Base-by-base conservation (phyloP, 2,329 filamentous ascomycete species). In the Ophiognomonia clavigignenti-juglandacearum region DNA sequence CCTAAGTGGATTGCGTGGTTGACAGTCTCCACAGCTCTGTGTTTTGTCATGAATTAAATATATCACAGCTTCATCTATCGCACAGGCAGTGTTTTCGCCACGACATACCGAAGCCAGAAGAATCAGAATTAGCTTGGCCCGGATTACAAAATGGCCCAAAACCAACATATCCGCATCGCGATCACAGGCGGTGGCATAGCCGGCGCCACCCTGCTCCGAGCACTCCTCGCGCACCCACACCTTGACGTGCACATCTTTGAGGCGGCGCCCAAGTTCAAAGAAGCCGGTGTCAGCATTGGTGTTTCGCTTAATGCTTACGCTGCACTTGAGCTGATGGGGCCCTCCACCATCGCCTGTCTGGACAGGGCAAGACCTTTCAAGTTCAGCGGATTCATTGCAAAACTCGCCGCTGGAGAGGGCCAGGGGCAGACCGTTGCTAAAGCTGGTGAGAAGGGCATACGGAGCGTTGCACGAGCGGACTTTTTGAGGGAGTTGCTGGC, bases 181-280 rank as follows among this genome's bases (percentile, higher is more conserved):
- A 41, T 52, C 13, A 37, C 41, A 11, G 49, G 49, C 7, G 49
- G 46, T 11, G 49, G 46, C n/a, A 16, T 52, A 23, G 46, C 49
- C 11, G 49, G 49, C 14, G 49, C 49, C 20, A 27, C 49, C 11
- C 35, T 56, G 19, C 23, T 53, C 9, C 52, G 48, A 14, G 54
- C 53, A 16, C 54, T 56, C 9, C 29, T 50, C 6, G 38, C 46
- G 7, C 53, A 39, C 36, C 32, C 48, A 6, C 54, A 56, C 20
- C 43, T 54, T 6, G 53, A 54, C 42, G 53, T 52, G 18, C 53
- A 54, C 45, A 54, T 56, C 22, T 55, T 56, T 22, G 54, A 56
- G 22, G 48, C 54, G n/a, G 54, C 54, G 16, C 31, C 48, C 3
- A 45, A 42, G n/a, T 54, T 55, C 49, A 53, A 50, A 39, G 51